Evolutionary conservation across 2,329 filamentous ascomycete species (phyloP).

Genomic region (Dryadomyces quercus-mongolicae): DNA sequence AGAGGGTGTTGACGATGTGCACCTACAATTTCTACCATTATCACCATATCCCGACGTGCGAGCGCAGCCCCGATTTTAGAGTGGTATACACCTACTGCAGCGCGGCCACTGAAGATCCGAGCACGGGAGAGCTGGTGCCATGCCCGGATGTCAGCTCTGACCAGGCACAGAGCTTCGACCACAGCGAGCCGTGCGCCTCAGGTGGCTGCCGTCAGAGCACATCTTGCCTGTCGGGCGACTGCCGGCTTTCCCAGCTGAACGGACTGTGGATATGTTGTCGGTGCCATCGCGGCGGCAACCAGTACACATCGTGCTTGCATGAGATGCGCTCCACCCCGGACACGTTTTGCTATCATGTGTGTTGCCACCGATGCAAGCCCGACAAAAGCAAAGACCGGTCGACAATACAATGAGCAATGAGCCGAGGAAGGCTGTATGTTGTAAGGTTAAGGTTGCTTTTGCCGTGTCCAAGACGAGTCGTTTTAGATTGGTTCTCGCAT

Average conservation of each 20-base stretch:
- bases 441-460: too few species aligned
- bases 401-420: neutral
- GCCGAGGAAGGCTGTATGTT: too few species aligned
- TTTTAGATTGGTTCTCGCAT: too few species aligned
- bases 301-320: constrained; percentile 31
- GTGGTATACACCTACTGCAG: constrained; percentile 13
- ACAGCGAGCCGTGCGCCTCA: constrained; percentile 30
- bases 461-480: too few species aligned
- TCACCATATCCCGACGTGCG: constrained; percentile 23
- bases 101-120: constrained; percentile 6
- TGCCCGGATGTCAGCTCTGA: constrained; percentile 21
- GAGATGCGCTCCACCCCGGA: constrained; percentile 32
- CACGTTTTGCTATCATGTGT: constrained; percentile 38
- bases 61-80: constrained; percentile 8
- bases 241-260: constrained; percentile 34
- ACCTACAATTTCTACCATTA: constrained; percentile 37
- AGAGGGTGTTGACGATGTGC: too few species aligned
- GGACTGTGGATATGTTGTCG: constrained; percentile 38
- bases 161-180: constrained; percentile 20
- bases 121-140: constrained; percentile 11
- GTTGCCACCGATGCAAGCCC: constrained; percentile 30
- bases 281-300: constrained; percentile 33
- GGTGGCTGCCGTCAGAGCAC: constrained; percentile 32
- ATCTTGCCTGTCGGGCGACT: constrained; percentile 34
- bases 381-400: constrained; percentile 14